Evolutionary conservation across 768 basidiomycete genomes (phyloP).

Genomic region (Pholiota molesta): DNA sequence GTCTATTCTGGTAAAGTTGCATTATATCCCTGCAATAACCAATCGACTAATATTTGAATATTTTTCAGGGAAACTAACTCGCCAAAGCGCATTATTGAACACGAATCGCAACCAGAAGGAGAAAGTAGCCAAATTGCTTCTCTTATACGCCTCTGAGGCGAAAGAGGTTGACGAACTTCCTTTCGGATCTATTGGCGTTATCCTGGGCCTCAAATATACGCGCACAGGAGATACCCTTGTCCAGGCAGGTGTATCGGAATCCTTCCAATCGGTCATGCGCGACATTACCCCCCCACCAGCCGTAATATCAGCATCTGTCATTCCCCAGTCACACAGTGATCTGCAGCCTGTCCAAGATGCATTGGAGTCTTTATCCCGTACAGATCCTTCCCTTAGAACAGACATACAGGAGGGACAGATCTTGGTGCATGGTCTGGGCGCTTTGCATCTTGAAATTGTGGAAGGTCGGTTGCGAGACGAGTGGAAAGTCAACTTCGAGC

Average conservation of each 20-base stretch:
- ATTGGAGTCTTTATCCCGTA: slow-evolving; percentile 70
- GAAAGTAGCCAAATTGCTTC: slow-evolving; percentile 70
- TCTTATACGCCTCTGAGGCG: slow-evolving; percentile 77
- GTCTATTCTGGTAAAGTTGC: slow-evolving; percentile 74
- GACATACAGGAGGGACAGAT: slow-evolving; percentile 84
- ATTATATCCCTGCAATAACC: neutral
- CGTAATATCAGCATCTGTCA: slow-evolving; percentile 82
- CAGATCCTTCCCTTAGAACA: slow-evolving; percentile 85
- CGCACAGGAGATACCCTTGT: slow-evolving; percentile 88
- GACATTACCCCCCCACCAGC: slow-evolving; percentile 80
- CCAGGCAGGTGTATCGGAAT: slow-evolving; percentile 44
- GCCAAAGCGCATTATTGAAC: slow-evolving; percentile 65
- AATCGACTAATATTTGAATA: neutral
- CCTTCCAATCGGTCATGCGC: slow-evolving; percentile 47
- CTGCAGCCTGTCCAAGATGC: slow-evolving; percentile 78
- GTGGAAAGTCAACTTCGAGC: slow-evolving; percentile 77
- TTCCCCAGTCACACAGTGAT: slow-evolving; percentile 81
- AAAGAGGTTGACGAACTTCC: slow-evolving; percentile 81
- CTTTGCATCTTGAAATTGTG: slow-evolving; percentile 87
- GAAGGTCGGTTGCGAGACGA: slow-evolving; percentile 81
- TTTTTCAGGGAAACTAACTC: slow-evolving; percentile 64
- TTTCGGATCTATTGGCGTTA: slow-evolving; percentile 83
- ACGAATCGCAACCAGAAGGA: slow-evolving; percentile 70
- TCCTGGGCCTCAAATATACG: slow-evolving; percentile 81
- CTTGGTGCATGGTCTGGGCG: slow-evolving; percentile 81